These are phyloP conservation scores for Helotiales sp. DNA, from an alignment of 2,329 filamentous ascomycete genomes.

Conservation along the genomic window DNA sequence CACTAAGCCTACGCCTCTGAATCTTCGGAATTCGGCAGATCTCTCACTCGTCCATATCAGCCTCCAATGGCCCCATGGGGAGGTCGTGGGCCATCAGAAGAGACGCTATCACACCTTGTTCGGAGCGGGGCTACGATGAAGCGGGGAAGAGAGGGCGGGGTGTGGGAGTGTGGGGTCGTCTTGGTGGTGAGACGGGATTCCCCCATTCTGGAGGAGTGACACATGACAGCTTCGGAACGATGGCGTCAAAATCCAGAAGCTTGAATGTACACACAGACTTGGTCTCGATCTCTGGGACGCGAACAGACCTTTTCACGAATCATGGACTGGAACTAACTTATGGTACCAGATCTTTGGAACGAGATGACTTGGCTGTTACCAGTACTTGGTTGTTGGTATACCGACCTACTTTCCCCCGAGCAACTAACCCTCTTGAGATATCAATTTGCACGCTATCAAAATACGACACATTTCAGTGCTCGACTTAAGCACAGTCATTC, in stretches of 20 bases:
- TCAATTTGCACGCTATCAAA: neutral
- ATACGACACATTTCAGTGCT: neutral
- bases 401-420: neutral
- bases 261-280: neutral
- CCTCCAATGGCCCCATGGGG: neutral
- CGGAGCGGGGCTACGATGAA: neutral
- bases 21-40: conserved; percentile 3
- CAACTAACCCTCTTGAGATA: neutral
- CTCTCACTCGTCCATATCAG: conserved; percentile 1
- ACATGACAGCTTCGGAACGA: neutral
- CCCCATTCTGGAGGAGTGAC: neutral
- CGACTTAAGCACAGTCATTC: neutral
- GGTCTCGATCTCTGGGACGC: neutral
- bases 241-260: too few species aligned
- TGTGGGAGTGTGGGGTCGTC: neutral
- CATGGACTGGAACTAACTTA: neutral
- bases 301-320: neutral
- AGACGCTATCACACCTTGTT: neutral
- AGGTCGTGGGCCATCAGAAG: neutral
- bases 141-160: neutral
- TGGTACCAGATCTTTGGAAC: neutral
- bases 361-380: neutral
- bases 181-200: neutral
- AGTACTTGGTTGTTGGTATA: neutral
- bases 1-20: neutral